Percentiles rank a stretch among this genome's conserved stretches.
Conservation (phyloP, 768 basidiomycete genomes). For the Suillus alpinus region DNA sequence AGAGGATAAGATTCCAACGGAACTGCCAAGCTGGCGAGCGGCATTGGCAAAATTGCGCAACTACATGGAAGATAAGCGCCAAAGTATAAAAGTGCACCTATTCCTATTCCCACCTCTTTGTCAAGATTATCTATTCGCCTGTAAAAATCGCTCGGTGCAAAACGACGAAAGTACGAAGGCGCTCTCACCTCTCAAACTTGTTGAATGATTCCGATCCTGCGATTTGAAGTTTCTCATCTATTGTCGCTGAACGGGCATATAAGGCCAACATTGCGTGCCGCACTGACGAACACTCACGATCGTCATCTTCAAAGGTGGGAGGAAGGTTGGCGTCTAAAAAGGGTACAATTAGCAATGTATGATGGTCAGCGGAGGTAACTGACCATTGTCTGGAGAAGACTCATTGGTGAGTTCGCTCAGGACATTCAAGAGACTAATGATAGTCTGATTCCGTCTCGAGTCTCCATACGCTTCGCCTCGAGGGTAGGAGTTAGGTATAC, state of each 20-base stretch:
- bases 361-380: slow-evolving; percentile 10
- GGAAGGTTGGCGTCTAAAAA: slow-evolving; percentile 27
- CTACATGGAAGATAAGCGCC: slow-evolving; percentile 23
- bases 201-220: slow-evolving; percentile 49
- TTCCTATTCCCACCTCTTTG: slow-evolving; percentile 35
- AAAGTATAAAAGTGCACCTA: not conserved
- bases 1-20: slow-evolving; percentile 55
- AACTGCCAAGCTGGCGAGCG: slow-evolving; percentile 53
- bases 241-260: slow-evolving; percentile 34
- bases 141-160: slow-evolving; percentile 6
- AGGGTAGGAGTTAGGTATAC: slow-evolving; percentile 24
- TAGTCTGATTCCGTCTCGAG: slow-evolving; percentile 42
- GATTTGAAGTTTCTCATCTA: slow-evolving; percentile 49
- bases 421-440: slow-evolving; percentile 45
- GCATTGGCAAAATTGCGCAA: slow-evolving; percentile 56
- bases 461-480: slow-evolving; percentile 24
- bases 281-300: slow-evolving; percentile 34
- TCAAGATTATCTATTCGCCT: slow-evolving; percentile 49
- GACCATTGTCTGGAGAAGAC: slow-evolving; percentile 33
- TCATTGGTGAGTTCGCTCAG: slow-evolving; percentile 44
- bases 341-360: slow-evolving; percentile 8
- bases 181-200: slow-evolving; percentile 45
- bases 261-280: slow-evolving; percentile 3
- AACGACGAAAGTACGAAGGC: not conserved
- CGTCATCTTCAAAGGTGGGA: slow-evolving; percentile 41